These are phyloP conservation scores for Xylaria sp. DNA, from an alignment of 2,329 filamentous ascomycete species.

Conservation along the genomic window DNA sequence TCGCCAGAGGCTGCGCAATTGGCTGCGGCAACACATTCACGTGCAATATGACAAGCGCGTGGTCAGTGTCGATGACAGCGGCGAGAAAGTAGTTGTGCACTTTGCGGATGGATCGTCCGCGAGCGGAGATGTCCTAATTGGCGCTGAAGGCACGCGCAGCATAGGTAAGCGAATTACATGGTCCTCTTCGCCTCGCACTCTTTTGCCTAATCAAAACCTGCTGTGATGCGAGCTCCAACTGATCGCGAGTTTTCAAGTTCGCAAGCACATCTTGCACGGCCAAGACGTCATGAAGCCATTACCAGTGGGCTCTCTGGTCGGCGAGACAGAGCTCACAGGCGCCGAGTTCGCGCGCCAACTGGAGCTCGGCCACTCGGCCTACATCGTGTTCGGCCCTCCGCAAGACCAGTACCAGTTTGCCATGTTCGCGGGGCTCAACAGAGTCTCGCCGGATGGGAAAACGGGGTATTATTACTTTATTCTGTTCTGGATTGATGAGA, in stretches of 20 bases:
- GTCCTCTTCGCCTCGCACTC: background rate
- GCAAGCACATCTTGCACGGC: conserved; percentile 15
- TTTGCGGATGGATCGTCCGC: conserved; percentile 46
- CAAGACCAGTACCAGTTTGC: conserved; percentile 18
- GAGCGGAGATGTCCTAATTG: conserved; percentile 44
- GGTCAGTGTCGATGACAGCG: background rate
- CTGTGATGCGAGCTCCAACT: background rate
- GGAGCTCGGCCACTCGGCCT: conserved; percentile 9
- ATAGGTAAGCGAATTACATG: conserved; percentile 34
- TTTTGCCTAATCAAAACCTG: background rate
- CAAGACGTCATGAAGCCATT: conserved; percentile 16
- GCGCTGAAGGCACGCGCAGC: conserved; percentile 47
- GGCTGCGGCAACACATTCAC: conserved; percentile 5
- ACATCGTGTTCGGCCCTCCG: conserved; percentile 10
- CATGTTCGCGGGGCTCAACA: conserved; percentile 17
- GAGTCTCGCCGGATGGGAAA: conserved; percentile 15
- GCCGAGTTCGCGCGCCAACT: conserved; percentile 17
- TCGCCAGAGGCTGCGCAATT: conserved; percentile 12
- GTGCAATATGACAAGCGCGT: conserved; percentile 15
- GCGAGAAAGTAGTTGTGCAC: conserved; percentile 19
- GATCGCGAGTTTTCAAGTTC: background rate
- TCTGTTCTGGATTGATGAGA: conserved; percentile 17
- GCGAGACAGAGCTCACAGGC: conserved; percentile 12
- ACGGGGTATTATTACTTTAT: conserved; percentile 23
- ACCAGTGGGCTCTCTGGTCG: conserved; percentile 13